Evolutionary conservation across 257 asterid genomes (phyloP).

Genomic region (Przewalskia tangutica): DNA sequence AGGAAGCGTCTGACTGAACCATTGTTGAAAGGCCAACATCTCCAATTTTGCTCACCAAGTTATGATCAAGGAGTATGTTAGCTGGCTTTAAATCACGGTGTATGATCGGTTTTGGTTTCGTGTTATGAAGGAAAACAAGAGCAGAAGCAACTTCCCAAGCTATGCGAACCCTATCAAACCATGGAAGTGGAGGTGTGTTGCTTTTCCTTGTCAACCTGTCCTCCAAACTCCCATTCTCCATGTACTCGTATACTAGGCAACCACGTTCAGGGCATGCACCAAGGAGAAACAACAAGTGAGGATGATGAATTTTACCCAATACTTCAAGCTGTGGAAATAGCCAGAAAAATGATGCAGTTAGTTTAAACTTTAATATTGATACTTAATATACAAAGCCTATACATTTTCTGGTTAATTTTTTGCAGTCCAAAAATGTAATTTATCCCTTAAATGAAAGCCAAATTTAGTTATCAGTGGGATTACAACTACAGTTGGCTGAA

Average conservation of each 20-base stretch:
- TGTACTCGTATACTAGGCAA: constrained; percentile 80
- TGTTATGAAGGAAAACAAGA: constrained; percentile 62
- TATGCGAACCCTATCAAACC: constrained; percentile 70
- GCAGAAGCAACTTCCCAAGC: constrained; percentile 92
- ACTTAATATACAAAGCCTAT: too few relatives aligned
- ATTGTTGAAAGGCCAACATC: constrained; percentile 75
- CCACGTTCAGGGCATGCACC: constrained; percentile 74
- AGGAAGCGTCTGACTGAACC: constrained; percentile 33
- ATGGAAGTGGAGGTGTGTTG: constrained; percentile 49
- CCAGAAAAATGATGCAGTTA: background rate
- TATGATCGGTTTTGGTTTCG: constrained; percentile 63
- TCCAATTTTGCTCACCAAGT: constrained; percentile 75
- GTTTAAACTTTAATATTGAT: background rate
- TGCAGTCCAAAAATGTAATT: too few relatives aligned
- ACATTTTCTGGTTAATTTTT: too few relatives aligned
- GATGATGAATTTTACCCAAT: constrained; percentile 73
- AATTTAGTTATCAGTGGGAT: background rate
- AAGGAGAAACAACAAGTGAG: constrained; percentile 70
- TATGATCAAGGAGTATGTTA: constrained; percentile 75
- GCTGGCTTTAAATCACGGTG: constrained; percentile 95
- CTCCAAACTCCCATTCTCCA: constrained; percentile 86
- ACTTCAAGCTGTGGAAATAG: constrained; percentile 50
- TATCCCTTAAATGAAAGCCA: background rate
- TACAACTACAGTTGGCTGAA: background rate
- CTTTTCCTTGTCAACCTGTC: constrained; percentile 48